Evolutionary conservation across 1,284 basidiomycete species (phyloP), one percentile per base, ranked within the genome.

Genomic region (Veloporphyrellus conicus): DNA sequence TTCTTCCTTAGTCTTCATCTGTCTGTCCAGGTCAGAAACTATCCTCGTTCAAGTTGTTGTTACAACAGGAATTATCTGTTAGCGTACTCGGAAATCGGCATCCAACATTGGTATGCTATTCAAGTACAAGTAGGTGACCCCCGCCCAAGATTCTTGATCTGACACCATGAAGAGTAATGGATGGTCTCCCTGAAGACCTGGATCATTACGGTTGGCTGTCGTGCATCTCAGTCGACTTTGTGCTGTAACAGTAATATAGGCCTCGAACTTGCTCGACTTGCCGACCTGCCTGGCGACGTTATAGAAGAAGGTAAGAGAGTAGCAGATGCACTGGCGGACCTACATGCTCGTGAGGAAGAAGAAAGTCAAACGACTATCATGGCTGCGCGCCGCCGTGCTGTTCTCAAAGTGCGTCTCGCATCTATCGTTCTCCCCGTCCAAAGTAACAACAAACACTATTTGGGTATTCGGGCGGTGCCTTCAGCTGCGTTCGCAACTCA

Each of bases 231-330:
- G 14, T 23, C 6, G 19, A 28, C 20, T 20, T n/a, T 1, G 3
- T 37, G 11, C 4, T 45, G 15, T 19, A 43, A 23, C 15, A 37
- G 16, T 27, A 14, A 35, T 2, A 38, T 35, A 86, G 92, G 93
- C 2, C 71, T 96, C 10, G 87, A 93, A 55, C 77, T 94, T 20
- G 91, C 92, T 14, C 78, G 80, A 39, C 75, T 93, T 1, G 91
- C 90, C 0, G 86, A 92, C 60, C 71, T 96, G 0, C 92, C 93
- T 0, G 55, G 65, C 0, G 76, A 85, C 38, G 79, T 92, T 7
- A 62, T 91, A 39, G 54, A 58, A 2, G 82, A 84, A 61, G 84
- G 78, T 6, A 75, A 68, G 48, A 71, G 79, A 47, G 78, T 91
- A 0, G 78, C 90, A 1, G 69, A 70, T 11, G 71, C 70, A 16